Evolutionary conservation across 179 eudicot genomes (phyloP), one percentile per base, ranked within the genome.

Genomic region (Camellia oleifera): DNA sequence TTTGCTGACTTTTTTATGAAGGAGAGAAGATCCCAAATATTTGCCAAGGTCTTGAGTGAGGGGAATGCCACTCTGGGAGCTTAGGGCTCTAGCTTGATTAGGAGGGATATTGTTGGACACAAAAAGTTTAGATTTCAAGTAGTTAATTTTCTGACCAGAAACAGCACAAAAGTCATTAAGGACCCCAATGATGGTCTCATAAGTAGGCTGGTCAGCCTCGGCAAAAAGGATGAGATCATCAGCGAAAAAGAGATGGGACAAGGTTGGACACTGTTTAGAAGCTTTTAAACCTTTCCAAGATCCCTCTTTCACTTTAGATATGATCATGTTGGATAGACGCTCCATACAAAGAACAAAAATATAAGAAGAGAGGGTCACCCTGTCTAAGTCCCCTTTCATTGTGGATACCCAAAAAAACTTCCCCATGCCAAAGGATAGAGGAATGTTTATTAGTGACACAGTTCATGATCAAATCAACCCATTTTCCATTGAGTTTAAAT

Each of bases 221-320:
- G 10, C 67, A 63, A 60, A 60, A 2, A 75, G 14, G 7, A 61
- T 75, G 5, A 75, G 45, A 14, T 75, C 78, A 62, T 75, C 56
- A 7, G 69, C 78, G n/a, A 61, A 75, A 5, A 75, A 75, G 0
- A 75, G n/a, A 7, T 75, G 78, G 2, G 78, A 42, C 0, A 75
- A 12, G 8, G 20, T 0, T 0, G 40, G 54, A 11, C 48, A 12
- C 7, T 20, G 12, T n/a, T 48, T 20, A 1, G 63, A 45, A 11
- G 13, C 40, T 0, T n/a, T 11, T 2, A 60, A 5, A 7, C 23
- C 26, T 26, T 26, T 26, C 32, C 32, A 26, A 4, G 11, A n/a
- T 14, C 68, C 61, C 23, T 6, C 23, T 3, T 7, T 0, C 11
- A 7, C 10, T 63, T 20, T 63, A 18, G 23, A 18, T 1, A 63